phyloP scores from a whole-genome alignment of 2,329 filamentous ascomycete genomes.

The Ophiostoma fasciatum region DNA sequence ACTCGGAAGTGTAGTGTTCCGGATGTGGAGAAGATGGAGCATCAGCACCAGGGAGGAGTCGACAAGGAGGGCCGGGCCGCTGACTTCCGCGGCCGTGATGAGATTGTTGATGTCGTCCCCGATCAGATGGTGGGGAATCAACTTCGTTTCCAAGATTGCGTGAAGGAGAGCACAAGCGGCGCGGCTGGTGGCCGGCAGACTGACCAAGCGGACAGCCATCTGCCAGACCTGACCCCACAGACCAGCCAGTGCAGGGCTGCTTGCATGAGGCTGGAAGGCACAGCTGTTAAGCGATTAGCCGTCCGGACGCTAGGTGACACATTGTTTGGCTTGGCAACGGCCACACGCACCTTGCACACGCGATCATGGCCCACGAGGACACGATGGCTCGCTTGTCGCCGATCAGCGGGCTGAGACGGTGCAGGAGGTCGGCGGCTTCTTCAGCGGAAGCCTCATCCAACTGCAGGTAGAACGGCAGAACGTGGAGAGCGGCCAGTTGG shows the following conservation, averaged over 20 bases:
- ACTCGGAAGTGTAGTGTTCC: constrained; percentile 52
- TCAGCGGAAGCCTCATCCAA: constrained; percentile 30
- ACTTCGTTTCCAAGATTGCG: constrained; percentile 45
- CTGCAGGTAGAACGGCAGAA: constrained; percentile 41
- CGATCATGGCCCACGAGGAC: constrained; percentile 72
- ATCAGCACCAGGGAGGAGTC: constrained; percentile 68
- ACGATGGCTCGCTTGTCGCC: constrained; percentile 53
- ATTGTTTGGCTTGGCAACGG: no score
- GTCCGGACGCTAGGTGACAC: no score
- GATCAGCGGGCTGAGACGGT: constrained; percentile 41
- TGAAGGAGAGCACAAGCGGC: constrained; percentile 62
- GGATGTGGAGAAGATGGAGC: constrained; percentile 49
- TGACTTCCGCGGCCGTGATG: constrained; percentile 62
- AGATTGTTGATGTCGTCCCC: constrained; percentile 58
- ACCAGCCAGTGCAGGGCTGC: constrained; percentile 23
- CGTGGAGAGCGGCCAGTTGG: constrained; percentile 38
- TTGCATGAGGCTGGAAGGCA: constrained; percentile 27
- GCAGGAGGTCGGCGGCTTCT: constrained; percentile 39
- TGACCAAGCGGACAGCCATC: constrained; percentile 53
- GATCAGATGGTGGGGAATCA: constrained; percentile 54
- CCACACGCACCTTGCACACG: constrained; percentile 63
- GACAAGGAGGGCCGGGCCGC: constrained; percentile 62
- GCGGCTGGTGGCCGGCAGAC: constrained; percentile 55
- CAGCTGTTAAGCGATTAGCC: no score
- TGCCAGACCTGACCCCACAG: constrained; percentile 67